phyloP scores from a whole-genome alignment of 2,329 filamentous ascomycete genomes.

The Nemania serpens region DNA sequence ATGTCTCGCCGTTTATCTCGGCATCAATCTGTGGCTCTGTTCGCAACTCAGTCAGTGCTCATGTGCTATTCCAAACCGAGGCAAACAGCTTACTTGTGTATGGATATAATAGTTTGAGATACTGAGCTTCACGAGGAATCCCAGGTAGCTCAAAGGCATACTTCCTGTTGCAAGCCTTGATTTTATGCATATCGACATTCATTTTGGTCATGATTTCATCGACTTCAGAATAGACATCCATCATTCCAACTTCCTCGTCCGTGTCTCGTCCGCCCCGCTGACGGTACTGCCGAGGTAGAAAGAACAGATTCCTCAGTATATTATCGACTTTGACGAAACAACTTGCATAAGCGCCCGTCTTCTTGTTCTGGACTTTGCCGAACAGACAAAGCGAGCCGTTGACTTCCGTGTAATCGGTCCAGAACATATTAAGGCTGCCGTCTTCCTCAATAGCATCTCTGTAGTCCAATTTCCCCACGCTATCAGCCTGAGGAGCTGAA shows the following conservation, averaged over 20 bases:
- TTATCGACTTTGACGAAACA: constrained; percentile 97
- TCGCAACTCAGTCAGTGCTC: constrained; percentile 27
- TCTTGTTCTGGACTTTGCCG: constrained; percentile 93
- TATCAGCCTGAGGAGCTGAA: constrained; percentile 64
- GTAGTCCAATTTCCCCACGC: constrained; percentile 79
- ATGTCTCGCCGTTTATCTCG: constrained; percentile 79
- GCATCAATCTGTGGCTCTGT: constrained; percentile 71
- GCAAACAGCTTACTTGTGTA: constrained; percentile 68
- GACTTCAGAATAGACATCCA: constrained; percentile 88
- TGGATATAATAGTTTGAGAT: constrained; percentile 94
- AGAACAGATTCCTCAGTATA: constrained; percentile 88
- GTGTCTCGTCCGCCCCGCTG: constrained; percentile 67
- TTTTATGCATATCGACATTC: constrained; percentile 87
- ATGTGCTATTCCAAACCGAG: neutral
- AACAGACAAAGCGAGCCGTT: constrained; percentile 92
- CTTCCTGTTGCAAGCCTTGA: constrained; percentile 86
- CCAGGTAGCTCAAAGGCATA: constrained; percentile 93
- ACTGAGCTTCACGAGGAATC: constrained; percentile 86
- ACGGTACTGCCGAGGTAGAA: constrained; percentile 75
- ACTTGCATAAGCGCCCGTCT: constrained; percentile 77
- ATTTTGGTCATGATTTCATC: constrained; percentile 86
- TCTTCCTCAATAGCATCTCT: constrained; percentile 91
- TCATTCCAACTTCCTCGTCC: constrained; percentile 79
- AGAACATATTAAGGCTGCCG: constrained; percentile 91
- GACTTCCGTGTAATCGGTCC: constrained; percentile 93